phyloP scores from a whole-genome alignment of 208 protist genomes.

The Crithidia fasciculata region DNA sequence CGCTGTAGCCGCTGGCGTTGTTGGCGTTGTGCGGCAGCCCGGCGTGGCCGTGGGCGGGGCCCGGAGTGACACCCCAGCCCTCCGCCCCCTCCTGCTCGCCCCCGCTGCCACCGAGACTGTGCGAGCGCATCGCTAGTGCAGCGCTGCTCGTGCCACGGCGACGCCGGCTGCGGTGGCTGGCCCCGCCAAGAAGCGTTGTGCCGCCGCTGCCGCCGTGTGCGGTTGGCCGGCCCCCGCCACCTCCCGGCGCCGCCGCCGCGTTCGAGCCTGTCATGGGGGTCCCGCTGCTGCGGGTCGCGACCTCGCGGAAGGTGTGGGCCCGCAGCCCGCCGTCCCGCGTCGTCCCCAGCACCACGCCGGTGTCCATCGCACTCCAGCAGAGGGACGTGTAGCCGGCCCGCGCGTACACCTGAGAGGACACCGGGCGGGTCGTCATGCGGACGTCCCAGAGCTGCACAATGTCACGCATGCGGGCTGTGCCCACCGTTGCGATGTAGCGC shows the following conservation, averaged over 20 bases:
- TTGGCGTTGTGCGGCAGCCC: background rate
- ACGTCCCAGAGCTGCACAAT: slow-evolving; percentile 85
- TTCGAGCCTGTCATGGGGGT: too few relatives aligned
- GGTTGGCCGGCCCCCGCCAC: too few relatives aligned
- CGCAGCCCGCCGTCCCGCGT: slow-evolving; percentile 53
- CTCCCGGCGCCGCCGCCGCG: too few relatives aligned
- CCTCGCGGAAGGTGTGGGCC: slow-evolving; percentile 44
- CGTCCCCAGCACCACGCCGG: slow-evolving; percentile 48
- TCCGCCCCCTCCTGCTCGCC: slow-evolving; percentile 14
- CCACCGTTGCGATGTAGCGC: slow-evolving; percentile 64
- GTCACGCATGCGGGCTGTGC: slow-evolving; percentile 37
- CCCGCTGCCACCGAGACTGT: background rate
- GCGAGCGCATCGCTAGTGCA: background rate
- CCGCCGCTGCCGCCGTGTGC: background rate
- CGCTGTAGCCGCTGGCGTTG: slow-evolving; percentile 28
- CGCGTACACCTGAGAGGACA: slow-evolving; percentile 33
- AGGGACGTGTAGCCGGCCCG: slow-evolving; percentile 66
- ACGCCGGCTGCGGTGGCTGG: slow-evolving; percentile 14
- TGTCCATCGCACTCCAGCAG: slow-evolving; percentile 50
- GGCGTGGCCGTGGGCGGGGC: background rate
- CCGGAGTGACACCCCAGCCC: slow-evolving; percentile 12
- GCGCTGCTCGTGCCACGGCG: slow-evolving; percentile 16
- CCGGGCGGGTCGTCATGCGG: slow-evolving; percentile 50
- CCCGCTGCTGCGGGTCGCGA: background rate
- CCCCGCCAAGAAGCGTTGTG: background rate